phyloP scores from a whole-genome alignment of 1,139 yeast genomes.

The Sugiyamaella pinicola region DNA sequence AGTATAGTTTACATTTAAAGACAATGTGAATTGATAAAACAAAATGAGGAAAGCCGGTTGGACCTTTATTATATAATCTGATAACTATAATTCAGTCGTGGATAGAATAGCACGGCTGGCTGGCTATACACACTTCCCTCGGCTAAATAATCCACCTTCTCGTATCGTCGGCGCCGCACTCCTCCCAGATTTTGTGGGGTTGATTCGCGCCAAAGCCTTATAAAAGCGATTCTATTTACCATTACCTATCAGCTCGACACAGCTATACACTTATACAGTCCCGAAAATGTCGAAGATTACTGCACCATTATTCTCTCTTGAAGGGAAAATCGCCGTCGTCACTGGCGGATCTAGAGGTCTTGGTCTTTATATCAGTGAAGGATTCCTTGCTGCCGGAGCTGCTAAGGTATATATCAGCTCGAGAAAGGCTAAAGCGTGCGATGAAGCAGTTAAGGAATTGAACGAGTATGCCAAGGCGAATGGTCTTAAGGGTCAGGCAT shows the following conservation, averaged over 20 bases:
- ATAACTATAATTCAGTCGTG: no score
- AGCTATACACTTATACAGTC: no score
- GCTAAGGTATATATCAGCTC: slow-evolving; percentile 65
- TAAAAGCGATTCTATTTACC: not conserved
- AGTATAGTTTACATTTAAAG: no score
- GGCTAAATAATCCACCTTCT: no score
- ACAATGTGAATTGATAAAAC: no score
- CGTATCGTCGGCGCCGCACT: no score
- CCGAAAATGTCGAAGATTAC: slow-evolving; percentile 6
- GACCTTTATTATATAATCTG: no score
- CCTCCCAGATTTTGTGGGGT: no score
- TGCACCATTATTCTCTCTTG: slow-evolving; percentile 25
- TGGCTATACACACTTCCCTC: no score
- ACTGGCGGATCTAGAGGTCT: slow-evolving; percentile 85
- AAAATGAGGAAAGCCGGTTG: no score
- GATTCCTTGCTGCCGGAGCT: slow-evolving; percentile 65
- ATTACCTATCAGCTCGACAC: no score
- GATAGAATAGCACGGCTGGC: no score
- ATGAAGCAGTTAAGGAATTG: slow-evolving; percentile 57
- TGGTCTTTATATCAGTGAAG: slow-evolving; percentile 70
- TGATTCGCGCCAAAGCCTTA: not conserved
- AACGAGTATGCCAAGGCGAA: slow-evolving; percentile 50
- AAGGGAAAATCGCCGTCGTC: slow-evolving; percentile 66
- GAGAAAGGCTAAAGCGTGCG: slow-evolving; percentile 65
- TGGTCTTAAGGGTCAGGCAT: slow-evolving; percentile 50